Conservation (phyloP, 192 early-diverging fungal species). For the Phlyctochytrium planicorne region DNA sequence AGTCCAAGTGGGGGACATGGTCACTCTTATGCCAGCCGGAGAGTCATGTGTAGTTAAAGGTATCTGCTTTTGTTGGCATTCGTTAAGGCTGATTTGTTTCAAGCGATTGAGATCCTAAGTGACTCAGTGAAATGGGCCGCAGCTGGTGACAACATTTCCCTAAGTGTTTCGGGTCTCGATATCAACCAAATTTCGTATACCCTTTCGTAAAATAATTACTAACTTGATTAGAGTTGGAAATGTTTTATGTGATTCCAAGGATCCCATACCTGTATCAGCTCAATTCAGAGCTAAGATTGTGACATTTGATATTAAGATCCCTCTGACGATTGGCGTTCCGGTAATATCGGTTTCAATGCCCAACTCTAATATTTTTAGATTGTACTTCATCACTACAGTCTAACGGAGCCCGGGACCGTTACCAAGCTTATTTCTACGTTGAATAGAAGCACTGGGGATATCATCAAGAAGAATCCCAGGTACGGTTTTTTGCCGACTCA, state of each 20-base stretch:
- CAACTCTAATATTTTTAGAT: constrained; percentile 38
- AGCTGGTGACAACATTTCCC: constrained; percentile 86
- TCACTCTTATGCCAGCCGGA: constrained; percentile 80
- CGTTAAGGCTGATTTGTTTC: constrained; percentile 17
- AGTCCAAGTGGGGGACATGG: constrained; percentile 82
- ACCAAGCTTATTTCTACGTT: constrained; percentile 73
- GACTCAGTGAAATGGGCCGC: constrained; percentile 81
- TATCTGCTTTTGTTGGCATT: constrained; percentile 41
- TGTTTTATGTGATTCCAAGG: constrained; percentile 71
- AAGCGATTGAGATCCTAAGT: constrained; percentile 74
- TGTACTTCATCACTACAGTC: constrained; percentile 82
- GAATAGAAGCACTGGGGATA: constrained; percentile 79
- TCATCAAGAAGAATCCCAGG: constrained; percentile 82
- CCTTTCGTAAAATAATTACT: constrained; percentile 24
- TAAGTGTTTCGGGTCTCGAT: constrained; percentile 73
- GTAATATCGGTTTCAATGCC: constrained; percentile 43
- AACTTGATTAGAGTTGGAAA: constrained; percentile 66
- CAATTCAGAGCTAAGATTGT: constrained; percentile 84
- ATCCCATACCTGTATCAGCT: constrained; percentile 74
- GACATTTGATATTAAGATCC: constrained; percentile 89
- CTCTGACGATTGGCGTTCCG: constrained; percentile 89
- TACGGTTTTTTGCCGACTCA: constrained; percentile 41
- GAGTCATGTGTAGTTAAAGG: constrained; percentile 74
- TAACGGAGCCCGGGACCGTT: constrained; percentile 76
- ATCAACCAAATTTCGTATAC: constrained; percentile 62